Base-by-base conservation (phyloP, 106 monocot genomes). In the Gastrodia elata region DNA sequence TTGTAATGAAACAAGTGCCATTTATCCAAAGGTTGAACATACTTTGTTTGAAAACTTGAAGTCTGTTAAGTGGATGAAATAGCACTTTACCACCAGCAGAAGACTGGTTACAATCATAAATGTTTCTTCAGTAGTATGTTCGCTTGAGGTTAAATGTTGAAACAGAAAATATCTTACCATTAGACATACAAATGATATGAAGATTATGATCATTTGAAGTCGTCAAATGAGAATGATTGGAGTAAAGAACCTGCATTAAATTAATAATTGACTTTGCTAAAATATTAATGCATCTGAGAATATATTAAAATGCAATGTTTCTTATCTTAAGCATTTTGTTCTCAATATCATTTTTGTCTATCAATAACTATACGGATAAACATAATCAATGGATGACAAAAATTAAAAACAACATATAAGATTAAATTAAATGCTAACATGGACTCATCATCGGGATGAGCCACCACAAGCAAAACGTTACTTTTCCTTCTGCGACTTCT, bases 391-490 rank as follows among this genome's bases (percentile, higher is more conserved):
- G 32, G 28, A 61, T 2, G 32, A 61, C n/a, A 61, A 2, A 11
- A 33, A 8, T 32, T 4, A 32, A 61, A 3, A 32, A 61, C 30
- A 61, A 61, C 2, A 61, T 13, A 2, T 37, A n/a, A 1, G n/a
- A 67, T 35, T 24, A 67, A n/a, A 8, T 35, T 5, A 67, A n/a
- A 42, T 30, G n/a, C 86, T 79, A 78, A 92, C 95, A 95, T 95
- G 41, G 95, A 95, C 71, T 95, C 95, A 68, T 95, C 95, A 67
- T 95, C 95, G 20, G 95, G 95, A 84, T 95, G 95, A 13, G 91
- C 95, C 56, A 89, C 67, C 25, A 95, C 89, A 25, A 95, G 64
- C 39, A 95, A 73, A 3, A 87, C 84, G 68, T 89, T 95, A 42
- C 73, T 82, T 52, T 64, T 85, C 79, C 80, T 80, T 5, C 65